A percentile compares a stretch with the other conserved stretches of the same genome.
Conservation (phyloP, 352 stramenopile genomes). For the Phytophthora fragariae region DNA sequence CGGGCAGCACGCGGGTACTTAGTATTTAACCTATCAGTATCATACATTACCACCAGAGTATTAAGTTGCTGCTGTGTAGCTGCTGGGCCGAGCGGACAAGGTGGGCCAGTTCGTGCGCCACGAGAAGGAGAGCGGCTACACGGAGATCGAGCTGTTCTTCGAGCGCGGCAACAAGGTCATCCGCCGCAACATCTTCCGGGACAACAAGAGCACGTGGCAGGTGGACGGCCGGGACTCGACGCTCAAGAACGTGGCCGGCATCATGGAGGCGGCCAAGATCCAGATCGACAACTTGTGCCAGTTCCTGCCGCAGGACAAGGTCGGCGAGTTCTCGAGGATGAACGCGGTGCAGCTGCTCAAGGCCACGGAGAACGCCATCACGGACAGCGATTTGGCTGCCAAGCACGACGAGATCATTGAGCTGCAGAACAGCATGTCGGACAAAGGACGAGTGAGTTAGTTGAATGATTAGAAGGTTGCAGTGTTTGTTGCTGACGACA, state of each 20-base stretch:
- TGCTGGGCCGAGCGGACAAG: conserved; percentile 95
- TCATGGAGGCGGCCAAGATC: conserved; percentile 93
- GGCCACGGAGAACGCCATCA: conserved; percentile 82
- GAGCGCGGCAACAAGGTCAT: conserved; percentile 83
- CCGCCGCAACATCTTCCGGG: conserved; percentile 91
- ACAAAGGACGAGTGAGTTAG: conserved; percentile 67
- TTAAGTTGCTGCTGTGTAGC: conserved; percentile 29
- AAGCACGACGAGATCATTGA: conserved; percentile 85
- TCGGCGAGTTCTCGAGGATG: conserved; percentile 91
- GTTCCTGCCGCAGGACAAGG: conserved; percentile 98
- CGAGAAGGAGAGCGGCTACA: conserved; percentile 87
- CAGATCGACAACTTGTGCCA: conserved; percentile 99
- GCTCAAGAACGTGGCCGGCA: conserved; percentile 69
- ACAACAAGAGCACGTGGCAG: conserved; percentile 89
- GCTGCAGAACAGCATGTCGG: conserved; percentile 74
- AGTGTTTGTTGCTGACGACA: conserved; percentile 6
- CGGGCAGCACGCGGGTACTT: conserved; percentile 91
- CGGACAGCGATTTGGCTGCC: conserved; percentile 71
- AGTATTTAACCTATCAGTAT: not conserved
- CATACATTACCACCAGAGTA: not conserved
- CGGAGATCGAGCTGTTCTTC: conserved; percentile 95
- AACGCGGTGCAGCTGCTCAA: conserved; percentile 79
- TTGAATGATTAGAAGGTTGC: not conserved
- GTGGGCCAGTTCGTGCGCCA: conserved; percentile 92
- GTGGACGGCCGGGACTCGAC: conserved; percentile 76